Evolutionary conservation across 805 yeast species (phyloP), one percentile per base, ranked within the genome.

Genomic region (Zygosaccharomyces lentus): DNA sequence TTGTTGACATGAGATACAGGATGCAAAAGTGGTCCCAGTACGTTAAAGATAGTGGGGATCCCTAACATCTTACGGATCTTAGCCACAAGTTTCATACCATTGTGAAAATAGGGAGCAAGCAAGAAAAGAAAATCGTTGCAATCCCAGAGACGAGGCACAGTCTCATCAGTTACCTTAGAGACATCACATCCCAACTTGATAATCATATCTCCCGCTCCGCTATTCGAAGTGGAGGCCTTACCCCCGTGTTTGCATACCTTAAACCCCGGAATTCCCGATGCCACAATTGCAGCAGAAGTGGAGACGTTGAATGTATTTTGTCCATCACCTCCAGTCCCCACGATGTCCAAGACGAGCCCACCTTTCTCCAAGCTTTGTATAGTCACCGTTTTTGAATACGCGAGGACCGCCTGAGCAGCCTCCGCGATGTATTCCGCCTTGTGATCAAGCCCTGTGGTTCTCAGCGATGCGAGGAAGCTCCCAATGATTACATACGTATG

Each of bases 291-390:
- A 1, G 96, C 74, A 2, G 97, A 87, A 0, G 99, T 93, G 12
- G 95, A 84, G 2, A 93, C 99, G 57, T 93, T 93, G 70, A 93
- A 93, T 0, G 99, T 93, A 62, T 93, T 84, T 61, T 93, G 96
- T 1, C 96, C 96, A 62, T 93, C 99, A 12, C 99, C 99, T 23
- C 99, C 99, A 0, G 99, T 93, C 1, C 99, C 99, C 5, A 93
- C 99, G 25, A 93, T 87, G 64, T 93, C 99, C 21, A 62, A 48
- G 8, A 56, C 51, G 13, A 49, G 41, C 24, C 16, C 43, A n/a
- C 13, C 25, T 9, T 34, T 31, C 21, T 38, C 41, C 7, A 26
- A 40, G 7, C 40, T 29, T 9, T 25, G 16, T 2, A 73, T 62
- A 8, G 74, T 69, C n/a, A 87, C 76, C 1, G 71, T 54, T 40